Evolutionary conservation across 768 basidiomycete species (phyloP), one percentile per base, ranked within the genome.

Genomic region (Hypsizygus marmoreus): DNA sequence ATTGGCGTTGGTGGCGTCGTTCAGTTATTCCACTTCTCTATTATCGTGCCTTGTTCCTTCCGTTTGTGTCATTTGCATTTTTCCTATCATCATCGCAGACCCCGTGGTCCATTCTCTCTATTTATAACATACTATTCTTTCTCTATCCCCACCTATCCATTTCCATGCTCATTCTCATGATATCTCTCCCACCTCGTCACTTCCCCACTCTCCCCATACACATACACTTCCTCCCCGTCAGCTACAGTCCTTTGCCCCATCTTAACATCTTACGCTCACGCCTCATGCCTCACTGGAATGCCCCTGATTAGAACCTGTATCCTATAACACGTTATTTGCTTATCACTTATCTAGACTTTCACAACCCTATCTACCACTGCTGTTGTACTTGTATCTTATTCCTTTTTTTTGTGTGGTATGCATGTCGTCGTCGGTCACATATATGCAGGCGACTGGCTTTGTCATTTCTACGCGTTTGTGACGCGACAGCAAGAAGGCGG

Each of bases 301-400:
- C 40, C 36, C 9, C 16, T 13, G 43, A 28, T 36, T 53, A 53
- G 51, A 53, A 45, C 9, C 20, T 45, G 47, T 51, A 51, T 43
- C 9, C 29, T 32, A 11, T 37, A 45, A 25, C 36, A 45, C 4
- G 14, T 25, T 22, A 28, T 40, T 34, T 36, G 11, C 34, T 32
- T 34, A 51, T 20, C 26, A 19, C 14, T 16, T 16, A 23, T 47
- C 47, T 35, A 52, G 10, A 52, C 38, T 39, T 42, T n/a, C 22
- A 40, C 30, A 14, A n/a, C n/a, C n/a, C n/a, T n/a, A 14, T 46
- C 25, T 35, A 39, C 29, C 17, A 30, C 30, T 22, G 30, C 45
- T 40, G 40, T 51, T 51, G 50, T 51, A 51, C 50, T 29, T 29
- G 24, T 36, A 44, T 13, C 16, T n/a, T 23, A 2, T 9, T 10